Percentiles rank a stretch among this genome's conserved stretches.
These are phyloP conservation scores for Colletotrichum shisoi DNA, from an alignment of 2,329 filamentous ascomycete genomes.

Conservation along the genomic window DNA sequence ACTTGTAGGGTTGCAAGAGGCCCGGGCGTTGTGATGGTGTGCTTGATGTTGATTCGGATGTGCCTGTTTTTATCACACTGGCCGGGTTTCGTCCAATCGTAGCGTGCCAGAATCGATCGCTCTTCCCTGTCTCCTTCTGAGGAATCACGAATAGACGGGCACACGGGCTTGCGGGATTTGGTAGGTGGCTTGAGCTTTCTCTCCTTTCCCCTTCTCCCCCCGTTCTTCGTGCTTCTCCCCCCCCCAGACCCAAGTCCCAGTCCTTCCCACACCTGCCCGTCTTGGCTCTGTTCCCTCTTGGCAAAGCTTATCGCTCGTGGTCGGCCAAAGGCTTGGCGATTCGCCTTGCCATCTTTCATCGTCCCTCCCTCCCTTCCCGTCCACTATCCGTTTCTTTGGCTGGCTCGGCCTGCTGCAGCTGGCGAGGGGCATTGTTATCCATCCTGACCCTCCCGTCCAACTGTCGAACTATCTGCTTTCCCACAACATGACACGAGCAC, in stretches of 20 bases:
- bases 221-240: conserved; percentile 8
- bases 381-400: conserved; percentile 10
- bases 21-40: conserved; percentile 8
- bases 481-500: conserved; percentile 1
- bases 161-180: neutral
- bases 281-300: conserved; percentile 44
- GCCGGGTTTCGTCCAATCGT: neutral
- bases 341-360: conserved; percentile 14
- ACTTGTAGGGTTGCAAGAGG: conserved; percentile 13
- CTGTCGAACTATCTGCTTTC: neutral
- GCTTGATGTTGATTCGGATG: neutral
- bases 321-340: conserved; percentile 32
- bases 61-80: neutral
- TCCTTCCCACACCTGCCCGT: conserved; percentile 40
- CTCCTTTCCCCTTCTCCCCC: conserved; percentile 7
- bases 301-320: conserved; percentile 51
- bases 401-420: conserved; percentile 20
- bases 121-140: conserved; percentile 5
- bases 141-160: too few relatives aligned
- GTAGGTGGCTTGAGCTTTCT: conserved; percentile 16
- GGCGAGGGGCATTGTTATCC: neutral
- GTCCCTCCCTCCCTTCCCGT: conserved; percentile 7
- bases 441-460: conserved; percentile 11
- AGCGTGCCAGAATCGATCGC: conserved; percentile 1
- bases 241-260: conserved; percentile 31